Percentiles rank a stretch among this genome's conserved stretches.
Conservation (phyloP, 306 rosid species). For the Chamaecrista fasciculata region DNA sequence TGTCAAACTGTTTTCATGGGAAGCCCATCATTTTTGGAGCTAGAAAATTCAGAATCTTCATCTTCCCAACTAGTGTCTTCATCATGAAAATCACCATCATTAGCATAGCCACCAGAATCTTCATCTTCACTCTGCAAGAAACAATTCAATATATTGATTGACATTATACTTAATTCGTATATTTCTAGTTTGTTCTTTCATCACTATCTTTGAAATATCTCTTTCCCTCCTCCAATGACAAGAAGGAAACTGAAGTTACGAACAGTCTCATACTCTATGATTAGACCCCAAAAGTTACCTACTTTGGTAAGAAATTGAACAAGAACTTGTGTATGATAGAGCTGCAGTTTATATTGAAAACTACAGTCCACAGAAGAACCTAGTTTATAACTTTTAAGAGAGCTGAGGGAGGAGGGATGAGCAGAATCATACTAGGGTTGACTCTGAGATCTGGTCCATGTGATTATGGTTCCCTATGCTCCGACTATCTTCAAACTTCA, state of each 20-base stretch:
- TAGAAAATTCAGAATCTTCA: constrained; percentile 24
- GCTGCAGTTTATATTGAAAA: not conserved
- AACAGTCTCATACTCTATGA: not conserved
- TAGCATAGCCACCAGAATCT: constrained; percentile 40
- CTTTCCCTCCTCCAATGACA: constrained; percentile 8
- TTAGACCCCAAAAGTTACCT: constrained; percentile 9
- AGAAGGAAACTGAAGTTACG: not conserved
- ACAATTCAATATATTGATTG: constrained; percentile 4
- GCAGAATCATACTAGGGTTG: constrained; percentile 42
- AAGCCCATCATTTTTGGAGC: constrained; percentile 17
- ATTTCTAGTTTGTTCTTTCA: not conserved
- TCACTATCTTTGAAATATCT: constrained; percentile 4
- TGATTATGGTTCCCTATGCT: constrained; percentile 37
- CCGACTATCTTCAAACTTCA: constrained; percentile 38
- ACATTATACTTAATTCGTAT: not conserved
- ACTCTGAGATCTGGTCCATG: constrained; percentile 39
- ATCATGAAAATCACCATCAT: constrained; percentile 12
- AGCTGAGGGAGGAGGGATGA: constrained; percentile 13
- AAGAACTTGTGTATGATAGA: not conserved
- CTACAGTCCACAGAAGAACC: not conserved
- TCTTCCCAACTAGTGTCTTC: constrained; percentile 38
- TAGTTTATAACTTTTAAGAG: constrained; percentile 16
- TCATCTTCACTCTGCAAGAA: constrained; percentile 61
- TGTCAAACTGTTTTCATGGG: constrained; percentile 29
- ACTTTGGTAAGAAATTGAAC: constrained; percentile 11